Evolutionary conservation across 345 rosid genomes (phyloP).

Genomic region (Adansonia digitata): DNA sequence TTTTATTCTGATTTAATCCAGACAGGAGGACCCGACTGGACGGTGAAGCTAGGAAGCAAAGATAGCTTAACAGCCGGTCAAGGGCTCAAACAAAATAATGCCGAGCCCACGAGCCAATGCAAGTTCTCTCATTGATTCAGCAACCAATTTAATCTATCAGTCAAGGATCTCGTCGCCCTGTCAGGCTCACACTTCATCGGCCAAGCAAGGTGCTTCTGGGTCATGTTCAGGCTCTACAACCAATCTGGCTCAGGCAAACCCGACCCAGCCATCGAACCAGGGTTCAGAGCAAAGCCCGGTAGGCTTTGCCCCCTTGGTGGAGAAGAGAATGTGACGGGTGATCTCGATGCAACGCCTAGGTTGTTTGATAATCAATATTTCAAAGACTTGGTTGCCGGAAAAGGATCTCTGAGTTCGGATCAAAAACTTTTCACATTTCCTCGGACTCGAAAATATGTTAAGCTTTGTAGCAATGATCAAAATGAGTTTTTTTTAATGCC

Average conservation of each 20-base stretch:
- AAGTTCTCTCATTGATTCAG: constrained; percentile 51
- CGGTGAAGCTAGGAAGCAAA: constrained; percentile 69
- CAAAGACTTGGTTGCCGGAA: constrained; percentile 72
- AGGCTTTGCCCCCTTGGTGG: constrained; percentile 64
- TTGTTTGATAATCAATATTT: constrained; percentile 75
- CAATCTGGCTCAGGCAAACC: constrained; percentile 73
- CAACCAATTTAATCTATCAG: constrained; percentile 52
- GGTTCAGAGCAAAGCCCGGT: constrained; percentile 42
- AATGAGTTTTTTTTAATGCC: constrained; percentile 56
- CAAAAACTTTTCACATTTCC: constrained; percentile 56
- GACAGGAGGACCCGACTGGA: constrained; percentile 92
- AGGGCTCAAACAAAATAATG: constrained; percentile 59
- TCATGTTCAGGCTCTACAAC: constrained; percentile 81
- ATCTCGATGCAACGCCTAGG: constrained; percentile 65
- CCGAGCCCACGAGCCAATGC: constrained; percentile 91
- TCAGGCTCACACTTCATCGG: constrained; percentile 95
- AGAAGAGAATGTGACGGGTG: constrained; percentile 62
- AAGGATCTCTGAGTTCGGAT: constrained; percentile 87
- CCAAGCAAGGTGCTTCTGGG: constrained; percentile 74
- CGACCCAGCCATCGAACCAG: constrained; percentile 61
- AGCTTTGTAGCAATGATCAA: constrained; percentile 45
- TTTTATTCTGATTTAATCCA: constrained; percentile 10
- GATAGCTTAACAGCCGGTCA: constrained; percentile 83
- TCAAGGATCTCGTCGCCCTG: constrained; percentile 76
- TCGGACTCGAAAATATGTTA: constrained; percentile 50